Conservation (phyloP, 2,329 filamentous ascomycete species). For the Fusarium coicis region DNA sequence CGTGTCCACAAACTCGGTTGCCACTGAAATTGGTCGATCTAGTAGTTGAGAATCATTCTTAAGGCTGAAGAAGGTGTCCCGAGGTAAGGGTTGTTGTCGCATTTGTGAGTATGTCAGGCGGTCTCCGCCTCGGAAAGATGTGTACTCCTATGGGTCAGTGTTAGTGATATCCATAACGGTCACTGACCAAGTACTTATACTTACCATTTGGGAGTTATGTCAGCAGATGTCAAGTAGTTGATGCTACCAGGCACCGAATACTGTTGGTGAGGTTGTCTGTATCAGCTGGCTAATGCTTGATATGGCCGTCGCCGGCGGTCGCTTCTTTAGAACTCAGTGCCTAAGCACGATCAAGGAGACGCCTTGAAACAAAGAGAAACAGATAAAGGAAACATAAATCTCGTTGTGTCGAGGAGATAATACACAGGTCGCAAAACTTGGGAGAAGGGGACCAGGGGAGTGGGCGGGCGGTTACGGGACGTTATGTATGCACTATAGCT, state of each 20-base stretch:
- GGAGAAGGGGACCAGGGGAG: constrained; percentile 48
- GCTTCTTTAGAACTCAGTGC: constrained; percentile 41
- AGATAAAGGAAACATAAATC: constrained; percentile 44
- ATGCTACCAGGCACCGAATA: constrained; percentile 34
- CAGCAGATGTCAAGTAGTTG: constrained; percentile 9
- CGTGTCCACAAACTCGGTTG: constrained; percentile 82
- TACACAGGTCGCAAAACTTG: constrained; percentile 55
- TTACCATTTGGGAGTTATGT: constrained; percentile 49
- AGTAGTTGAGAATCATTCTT: constrained; percentile 58
- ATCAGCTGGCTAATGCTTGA: constrained; percentile 31
- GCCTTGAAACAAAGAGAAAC: constrained; percentile 46
- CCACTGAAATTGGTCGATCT: constrained; percentile 73
- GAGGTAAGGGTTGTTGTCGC: constrained; percentile 60
- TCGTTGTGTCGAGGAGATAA: constrained; percentile 49
- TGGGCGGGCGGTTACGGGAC: constrained; percentile 57
- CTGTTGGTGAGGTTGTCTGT: constrained; percentile 23
- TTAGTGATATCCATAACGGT: neutral
- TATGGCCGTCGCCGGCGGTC: constrained; percentile 54
- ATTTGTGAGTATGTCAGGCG: constrained; percentile 60
- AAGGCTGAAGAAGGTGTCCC: constrained; percentile 71
- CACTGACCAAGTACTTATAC: constrained; percentile 10
- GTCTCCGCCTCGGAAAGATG: constrained; percentile 51
- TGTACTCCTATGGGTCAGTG: constrained; percentile 48
- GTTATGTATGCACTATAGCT: constrained; percentile 59
- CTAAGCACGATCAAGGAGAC: constrained; percentile 33